Conservation (phyloP, 805 yeast species). For the Teunomyces funiuensis region DNA sequence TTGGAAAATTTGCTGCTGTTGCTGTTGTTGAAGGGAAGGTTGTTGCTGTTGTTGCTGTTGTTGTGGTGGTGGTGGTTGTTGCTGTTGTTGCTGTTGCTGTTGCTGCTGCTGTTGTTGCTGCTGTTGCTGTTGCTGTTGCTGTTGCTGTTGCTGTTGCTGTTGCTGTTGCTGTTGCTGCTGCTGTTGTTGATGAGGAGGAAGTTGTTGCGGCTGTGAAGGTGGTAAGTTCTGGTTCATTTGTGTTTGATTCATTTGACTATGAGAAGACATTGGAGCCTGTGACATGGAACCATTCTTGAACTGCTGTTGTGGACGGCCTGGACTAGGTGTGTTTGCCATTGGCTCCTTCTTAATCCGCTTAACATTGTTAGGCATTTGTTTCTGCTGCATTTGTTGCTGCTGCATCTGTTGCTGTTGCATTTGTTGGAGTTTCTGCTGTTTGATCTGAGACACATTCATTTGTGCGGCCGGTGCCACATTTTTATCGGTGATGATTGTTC, state of each 20-base stretch:
- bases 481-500: conserved; percentile 28
- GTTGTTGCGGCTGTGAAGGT: conserved; percentile 19
- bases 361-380: background rate
- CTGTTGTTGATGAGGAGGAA: conserved; percentile 14
- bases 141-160: conserved; percentile 14
- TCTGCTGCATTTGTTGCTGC: conserved; percentile 4
- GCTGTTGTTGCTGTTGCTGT: conserved; percentile 12
- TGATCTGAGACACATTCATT: conserved; percentile 18
- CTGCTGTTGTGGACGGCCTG: conserved; percentile 1
- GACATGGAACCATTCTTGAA: conserved; percentile 1
- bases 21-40: conserved; percentile 30
- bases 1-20: conserved; percentile 48
- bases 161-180: conserved; percentile 8
- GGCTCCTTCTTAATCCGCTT: conserved; percentile 1
- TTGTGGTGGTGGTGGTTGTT: conserved; percentile 6
- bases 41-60: conserved; percentile 3
- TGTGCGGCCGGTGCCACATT: conserved; percentile 21
- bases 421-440: conserved; percentile 21
- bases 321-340: background rate
- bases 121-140: conserved; percentile 17
- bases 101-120: conserved; percentile 23
- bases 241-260: background rate
- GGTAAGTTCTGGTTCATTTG: background rate
- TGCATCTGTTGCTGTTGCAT: conserved; percentile 25
- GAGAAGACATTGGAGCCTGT: conserved; percentile 1